Percentiles rank a stretch among this genome's conserved stretches.
phyloP scores from a whole-genome alignment of 2,329 filamentous ascomycete species.

The Sporothrix brunneoviolacea region DNA sequence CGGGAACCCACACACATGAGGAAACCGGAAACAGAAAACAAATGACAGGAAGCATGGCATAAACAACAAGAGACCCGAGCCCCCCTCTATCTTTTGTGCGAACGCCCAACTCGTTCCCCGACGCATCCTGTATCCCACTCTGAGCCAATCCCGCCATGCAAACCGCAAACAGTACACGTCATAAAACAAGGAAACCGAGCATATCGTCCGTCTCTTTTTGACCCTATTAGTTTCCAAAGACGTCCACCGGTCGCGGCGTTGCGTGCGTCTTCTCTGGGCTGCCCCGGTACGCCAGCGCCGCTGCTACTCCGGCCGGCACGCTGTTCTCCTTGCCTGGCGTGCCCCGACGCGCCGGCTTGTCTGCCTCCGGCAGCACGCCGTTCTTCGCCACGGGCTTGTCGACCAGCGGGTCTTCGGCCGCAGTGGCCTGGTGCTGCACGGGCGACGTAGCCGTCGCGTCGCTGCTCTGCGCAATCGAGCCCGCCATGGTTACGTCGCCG shows the following conservation, averaged over 20 bases:
- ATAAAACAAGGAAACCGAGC: too few species aligned
- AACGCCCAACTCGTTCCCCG: too few species aligned
- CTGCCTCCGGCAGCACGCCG: background rate
- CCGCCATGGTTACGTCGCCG: slow-evolving; percentile 13
- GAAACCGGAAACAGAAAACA: background rate
- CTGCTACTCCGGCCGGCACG: slow-evolving; percentile 20
- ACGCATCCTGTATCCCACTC: too few species aligned
- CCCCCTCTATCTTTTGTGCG: too few species aligned
- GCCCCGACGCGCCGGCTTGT: background rate
- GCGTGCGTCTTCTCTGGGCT: slow-evolving; percentile 52
- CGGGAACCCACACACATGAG: too few species aligned
- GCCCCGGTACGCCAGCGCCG: slow-evolving; percentile 51
- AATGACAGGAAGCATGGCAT: background rate
- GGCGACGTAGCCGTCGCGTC: slow-evolving; percentile 13
- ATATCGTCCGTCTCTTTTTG: background rate
- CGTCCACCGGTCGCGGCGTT: slow-evolving; percentile 26
- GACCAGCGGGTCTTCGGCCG: background rate
- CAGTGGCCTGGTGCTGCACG: background rate
- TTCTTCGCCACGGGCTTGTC: background rate
- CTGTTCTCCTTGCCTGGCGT: slow-evolving; percentile 19
- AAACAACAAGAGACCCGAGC: too few species aligned
- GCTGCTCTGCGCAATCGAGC: slow-evolving; percentile 11
- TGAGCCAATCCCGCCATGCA: too few species aligned
- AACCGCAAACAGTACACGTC: too few species aligned
- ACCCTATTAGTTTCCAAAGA: slow-evolving; percentile 17